Conservation (phyloP, 2,329 filamentous ascomycete genomes). For the Fusarium hainanense region DNA sequence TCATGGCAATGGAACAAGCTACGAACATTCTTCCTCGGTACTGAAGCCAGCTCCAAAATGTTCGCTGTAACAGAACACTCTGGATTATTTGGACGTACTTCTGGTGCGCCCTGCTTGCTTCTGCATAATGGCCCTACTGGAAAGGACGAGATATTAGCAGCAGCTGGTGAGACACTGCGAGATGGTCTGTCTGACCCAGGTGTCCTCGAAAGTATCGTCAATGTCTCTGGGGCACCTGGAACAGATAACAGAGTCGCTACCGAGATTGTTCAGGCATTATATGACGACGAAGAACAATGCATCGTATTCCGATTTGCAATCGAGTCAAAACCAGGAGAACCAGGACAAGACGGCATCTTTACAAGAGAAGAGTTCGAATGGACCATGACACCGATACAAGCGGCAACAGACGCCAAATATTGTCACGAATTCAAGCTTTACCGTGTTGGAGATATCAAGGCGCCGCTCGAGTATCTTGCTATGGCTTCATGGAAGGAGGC, state of each 20-base stretch:
- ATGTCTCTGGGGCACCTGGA: constrained; percentile 27
- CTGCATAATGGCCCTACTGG: constrained; percentile 31
- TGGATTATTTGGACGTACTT: constrained; percentile 22
- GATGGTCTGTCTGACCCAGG: constrained; percentile 23
- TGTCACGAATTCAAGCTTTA: constrained; percentile 37
- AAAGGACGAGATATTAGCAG: constrained; percentile 32
- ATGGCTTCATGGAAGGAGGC: constrained; percentile 36
- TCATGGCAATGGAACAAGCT: constrained; percentile 39
- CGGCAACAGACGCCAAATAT: constrained; percentile 28
- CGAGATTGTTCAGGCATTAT: constrained; percentile 31
- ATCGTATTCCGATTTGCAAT: constrained; percentile 34
- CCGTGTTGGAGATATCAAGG: constrained; percentile 29
- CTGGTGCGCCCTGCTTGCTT: constrained; percentile 29
- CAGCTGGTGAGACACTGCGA: constrained; percentile 27
- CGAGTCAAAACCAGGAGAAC: constrained; percentile 23
- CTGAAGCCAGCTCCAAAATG: constrained; percentile 30
- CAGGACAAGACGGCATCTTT: constrained; percentile 18
- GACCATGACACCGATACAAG: constrained; percentile 27
- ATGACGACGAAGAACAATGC: constrained; percentile 25
- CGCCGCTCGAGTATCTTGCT: constrained; percentile 25
- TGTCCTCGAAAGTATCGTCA: constrained; percentile 31
- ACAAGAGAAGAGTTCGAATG: constrained; percentile 33
- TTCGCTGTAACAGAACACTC: constrained; percentile 37
- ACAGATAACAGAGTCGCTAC: constrained; percentile 25
- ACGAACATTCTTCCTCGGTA: constrained; percentile 33